Percentiles rank a stretch among this genome's conserved stretches.
These are phyloP conservation scores for Silene noctiflora DNA, from an alignment of 179 eudicot species.

Conservation along the genomic window DNA sequence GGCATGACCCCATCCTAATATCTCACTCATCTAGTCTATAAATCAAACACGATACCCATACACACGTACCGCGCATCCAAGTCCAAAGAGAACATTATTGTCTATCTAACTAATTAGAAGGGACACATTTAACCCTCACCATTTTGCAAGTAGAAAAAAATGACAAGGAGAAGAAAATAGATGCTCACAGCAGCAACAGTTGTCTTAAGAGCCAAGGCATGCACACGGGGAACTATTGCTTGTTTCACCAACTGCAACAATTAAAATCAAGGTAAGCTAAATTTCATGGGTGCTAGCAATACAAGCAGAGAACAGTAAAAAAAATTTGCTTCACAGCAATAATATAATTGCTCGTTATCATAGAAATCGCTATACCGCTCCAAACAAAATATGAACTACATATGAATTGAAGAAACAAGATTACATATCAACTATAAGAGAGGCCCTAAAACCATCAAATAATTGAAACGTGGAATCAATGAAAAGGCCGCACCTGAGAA, in stretches of 20 bases:
- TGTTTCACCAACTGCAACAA: slow-evolving; percentile 73
- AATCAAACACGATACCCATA: not conserved
- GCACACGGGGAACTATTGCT: slow-evolving; percentile 81
- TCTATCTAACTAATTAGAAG: not conserved
- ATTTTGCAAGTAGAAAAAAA: not conserved
- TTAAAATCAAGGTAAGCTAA: slow-evolving; percentile 1
- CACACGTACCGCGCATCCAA: too few relatives aligned
- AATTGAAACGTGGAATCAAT: not conserved
- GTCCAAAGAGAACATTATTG: not conserved
- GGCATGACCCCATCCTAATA: not conserved
- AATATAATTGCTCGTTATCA: slow-evolving; percentile 5
- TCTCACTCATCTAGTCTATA: not conserved
- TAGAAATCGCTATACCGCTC: not conserved
- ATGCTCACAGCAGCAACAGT: slow-evolving; percentile 93
- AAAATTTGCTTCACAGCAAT: not conserved
- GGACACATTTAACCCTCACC: not conserved
- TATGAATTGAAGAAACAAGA: not conserved
- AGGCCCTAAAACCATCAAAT: not conserved
- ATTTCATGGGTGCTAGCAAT: not conserved
- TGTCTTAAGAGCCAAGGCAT: slow-evolving; percentile 89
- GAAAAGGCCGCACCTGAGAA: slow-evolving; percentile 52
- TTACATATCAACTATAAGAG: not conserved
- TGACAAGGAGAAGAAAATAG: slow-evolving; percentile 4
- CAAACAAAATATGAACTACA: not conserved
- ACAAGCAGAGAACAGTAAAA: not conserved